phyloP scores from a whole-genome alignment of 2,329 filamentous ascomycete species.

The Fusarium nisikadoi region DNA sequence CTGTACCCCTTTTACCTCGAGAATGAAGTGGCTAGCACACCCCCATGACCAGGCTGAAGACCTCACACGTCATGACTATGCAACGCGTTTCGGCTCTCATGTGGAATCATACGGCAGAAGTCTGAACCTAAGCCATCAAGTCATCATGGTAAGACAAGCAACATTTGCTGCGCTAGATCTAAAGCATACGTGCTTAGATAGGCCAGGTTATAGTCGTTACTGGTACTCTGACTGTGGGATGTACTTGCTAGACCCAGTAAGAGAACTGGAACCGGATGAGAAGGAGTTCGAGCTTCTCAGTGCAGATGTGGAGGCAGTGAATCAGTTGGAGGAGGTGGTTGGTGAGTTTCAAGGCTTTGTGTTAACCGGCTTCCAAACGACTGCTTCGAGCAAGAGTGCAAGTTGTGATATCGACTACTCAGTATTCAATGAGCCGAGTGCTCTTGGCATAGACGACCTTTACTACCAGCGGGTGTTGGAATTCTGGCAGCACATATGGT shows the following conservation, averaged over 20 bases:
- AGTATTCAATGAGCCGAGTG: accelerated
- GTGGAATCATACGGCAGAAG: accelerated
- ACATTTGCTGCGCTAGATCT: not conserved
- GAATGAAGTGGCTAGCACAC: not conserved
- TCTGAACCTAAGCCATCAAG: accelerated
- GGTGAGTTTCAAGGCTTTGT: not conserved
- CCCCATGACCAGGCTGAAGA: accelerated
- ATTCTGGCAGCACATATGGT: not conserved
- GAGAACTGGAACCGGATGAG: not conserved
- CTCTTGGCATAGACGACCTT: accelerated
- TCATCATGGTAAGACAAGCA: not conserved
- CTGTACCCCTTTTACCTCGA: not conserved
- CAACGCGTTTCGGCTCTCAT: accelerated
- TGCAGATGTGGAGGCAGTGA: accelerated
- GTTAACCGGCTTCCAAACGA: accelerated
- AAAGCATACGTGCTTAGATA: not conserved
- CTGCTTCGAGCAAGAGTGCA: accelerated
- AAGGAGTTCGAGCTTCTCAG: accelerated
- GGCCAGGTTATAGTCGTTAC: accelerated
- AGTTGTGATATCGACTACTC: not conserved
- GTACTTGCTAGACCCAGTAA: accelerated
- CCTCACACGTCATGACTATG: accelerated
- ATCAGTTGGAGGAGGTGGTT: accelerated
- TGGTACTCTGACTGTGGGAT: no score
- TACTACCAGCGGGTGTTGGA: accelerated